Conservation (phyloP, 2,329 filamentous ascomycete species). For the Arthrobotrys entomopaga region DNA sequence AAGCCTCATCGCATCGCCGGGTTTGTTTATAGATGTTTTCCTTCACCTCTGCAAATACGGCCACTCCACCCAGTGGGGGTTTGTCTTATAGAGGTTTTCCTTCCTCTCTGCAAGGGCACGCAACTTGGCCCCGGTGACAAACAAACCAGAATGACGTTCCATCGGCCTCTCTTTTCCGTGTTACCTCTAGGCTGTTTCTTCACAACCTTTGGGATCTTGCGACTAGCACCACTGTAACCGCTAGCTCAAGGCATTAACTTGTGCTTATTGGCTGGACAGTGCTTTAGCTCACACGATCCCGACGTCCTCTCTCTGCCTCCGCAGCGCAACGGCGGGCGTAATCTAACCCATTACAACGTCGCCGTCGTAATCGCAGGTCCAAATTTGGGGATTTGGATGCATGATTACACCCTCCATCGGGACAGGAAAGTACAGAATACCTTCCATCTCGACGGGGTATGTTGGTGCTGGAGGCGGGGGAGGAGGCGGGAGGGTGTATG, state of each 20-base stretch:
- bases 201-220: no score
- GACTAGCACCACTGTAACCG: no score
- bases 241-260: background rate
- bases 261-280: conserved; percentile 17
- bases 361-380: conserved; percentile 35
- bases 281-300: conserved; percentile 23
- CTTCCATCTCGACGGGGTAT: conserved; percentile 2
- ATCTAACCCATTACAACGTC: conserved; percentile 38
- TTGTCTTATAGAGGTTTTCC: conserved; percentile 36
- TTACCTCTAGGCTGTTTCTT: no score
- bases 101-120: conserved; percentile 27
- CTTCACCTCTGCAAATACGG: background rate
- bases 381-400: conserved; percentile 18
- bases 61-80: background rate
- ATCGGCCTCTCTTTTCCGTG: no score
- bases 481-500: background rate
- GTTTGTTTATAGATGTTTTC: conserved; percentile 5
- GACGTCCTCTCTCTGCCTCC: conserved; percentile 16
- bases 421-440: conserved; percentile 20
- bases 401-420: conserved; percentile 27
- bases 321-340: background rate
- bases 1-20: background rate
- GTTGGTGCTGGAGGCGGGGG: conserved; percentile 3
- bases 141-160: background rate
- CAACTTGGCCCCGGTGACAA: background rate